Percentiles rank a stretch among this genome's conserved stretches.
phyloP scores from a whole-genome alignment of 2,329 filamentous ascomycete species.

The Paramyrothecium roridum region DNA sequence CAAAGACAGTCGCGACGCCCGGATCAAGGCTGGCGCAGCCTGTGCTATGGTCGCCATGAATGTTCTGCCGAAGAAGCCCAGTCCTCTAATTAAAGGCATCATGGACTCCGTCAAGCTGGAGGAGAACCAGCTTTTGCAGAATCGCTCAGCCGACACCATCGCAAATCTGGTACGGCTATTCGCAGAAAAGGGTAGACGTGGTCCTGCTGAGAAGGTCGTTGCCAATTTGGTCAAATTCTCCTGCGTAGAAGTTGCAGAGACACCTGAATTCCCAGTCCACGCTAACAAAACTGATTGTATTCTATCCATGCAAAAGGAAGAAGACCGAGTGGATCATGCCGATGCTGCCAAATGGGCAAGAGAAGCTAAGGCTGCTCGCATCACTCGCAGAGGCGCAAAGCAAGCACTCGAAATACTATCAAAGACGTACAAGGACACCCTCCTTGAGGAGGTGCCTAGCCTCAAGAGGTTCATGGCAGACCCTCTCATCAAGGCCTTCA shows the following conservation, averaged over 20 bases:
- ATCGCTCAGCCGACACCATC: conserved; percentile 80
- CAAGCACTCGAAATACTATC: conserved; percentile 89
- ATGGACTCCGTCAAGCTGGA: conserved; percentile 99
- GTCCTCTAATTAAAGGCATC: conserved; percentile 87
- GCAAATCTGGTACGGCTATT: conserved; percentile 84
- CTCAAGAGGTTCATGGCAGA: conserved; percentile 77
- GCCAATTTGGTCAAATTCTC: conserved; percentile 96
- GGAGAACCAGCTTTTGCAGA: conserved; percentile 85
- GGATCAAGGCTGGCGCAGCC: conserved; percentile 82
- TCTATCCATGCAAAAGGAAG: conserved; percentile 92
- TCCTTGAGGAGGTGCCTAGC: conserved; percentile 83
- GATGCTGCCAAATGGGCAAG: conserved; percentile 87
- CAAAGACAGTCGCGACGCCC: conserved; percentile 79
- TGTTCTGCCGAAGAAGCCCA: conserved; percentile 88
- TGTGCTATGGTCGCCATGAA: conserved; percentile 86
- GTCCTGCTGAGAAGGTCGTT: conserved; percentile 92
- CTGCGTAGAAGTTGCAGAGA: conserved; percentile 96
- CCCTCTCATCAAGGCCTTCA: conserved; percentile 73
- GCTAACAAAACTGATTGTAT: conserved; percentile 75
- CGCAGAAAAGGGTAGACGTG: conserved; percentile 72
- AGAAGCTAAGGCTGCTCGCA: conserved; percentile 83
- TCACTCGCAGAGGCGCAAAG: conserved; percentile 90
- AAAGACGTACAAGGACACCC: conserved; percentile 68
- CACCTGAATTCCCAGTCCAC: conserved; percentile 88
- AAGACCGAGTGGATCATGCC: conserved; percentile 88